Percentiles rank a stretch among this genome's conserved stretches.
phyloP scores from a whole-genome alignment of 2,329 filamentous ascomycete genomes.

The Didymosphaeria variabile region DNA sequence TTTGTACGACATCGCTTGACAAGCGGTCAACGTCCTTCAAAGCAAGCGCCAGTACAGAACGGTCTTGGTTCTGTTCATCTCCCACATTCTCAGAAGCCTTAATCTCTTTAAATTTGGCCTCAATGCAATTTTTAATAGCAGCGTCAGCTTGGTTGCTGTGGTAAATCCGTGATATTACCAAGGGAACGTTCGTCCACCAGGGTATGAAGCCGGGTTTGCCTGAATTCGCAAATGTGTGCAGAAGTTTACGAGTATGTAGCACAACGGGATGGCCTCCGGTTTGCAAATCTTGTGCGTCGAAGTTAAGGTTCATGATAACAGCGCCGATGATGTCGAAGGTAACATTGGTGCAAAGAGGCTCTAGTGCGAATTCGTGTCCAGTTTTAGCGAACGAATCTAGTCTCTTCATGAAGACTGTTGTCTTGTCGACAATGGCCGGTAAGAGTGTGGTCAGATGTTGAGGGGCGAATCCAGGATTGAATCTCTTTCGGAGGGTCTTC shows the following conservation, averaged over 20 bases:
- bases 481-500: slow-evolving; percentile 47
- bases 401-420: slow-evolving; percentile 42
- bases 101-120: slow-evolving; percentile 36
- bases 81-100: slow-evolving; percentile 27
- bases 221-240: slow-evolving; percentile 30
- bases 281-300: slow-evolving; percentile 37
- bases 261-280: slow-evolving; percentile 36
- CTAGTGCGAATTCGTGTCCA: slow-evolving; percentile 37
- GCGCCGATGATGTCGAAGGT: slow-evolving; percentile 50
- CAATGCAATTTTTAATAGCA: slow-evolving; percentile 38
- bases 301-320: slow-evolving; percentile 40
- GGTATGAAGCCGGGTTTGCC: slow-evolving; percentile 26
- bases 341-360: slow-evolving; percentile 40
- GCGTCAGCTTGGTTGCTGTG: slow-evolving; percentile 34
- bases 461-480: slow-evolving; percentile 50
- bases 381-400: slow-evolving; percentile 39
- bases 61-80: slow-evolving; percentile 32
- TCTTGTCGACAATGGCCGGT: slow-evolving; percentile 47
- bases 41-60: slow-evolving; percentile 47
- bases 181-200: slow-evolving; percentile 32
- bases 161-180: slow-evolving; percentile 28
- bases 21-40: slow-evolving; percentile 41
- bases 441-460: slow-evolving; percentile 48
- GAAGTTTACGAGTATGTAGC: slow-evolving; percentile 32
- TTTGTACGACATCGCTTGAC: slow-evolving; percentile 47